These are phyloP conservation scores for Lathyrus oleraceus DNA, from an alignment of 306 rosid genomes.

Conservation along the genomic window DNA sequence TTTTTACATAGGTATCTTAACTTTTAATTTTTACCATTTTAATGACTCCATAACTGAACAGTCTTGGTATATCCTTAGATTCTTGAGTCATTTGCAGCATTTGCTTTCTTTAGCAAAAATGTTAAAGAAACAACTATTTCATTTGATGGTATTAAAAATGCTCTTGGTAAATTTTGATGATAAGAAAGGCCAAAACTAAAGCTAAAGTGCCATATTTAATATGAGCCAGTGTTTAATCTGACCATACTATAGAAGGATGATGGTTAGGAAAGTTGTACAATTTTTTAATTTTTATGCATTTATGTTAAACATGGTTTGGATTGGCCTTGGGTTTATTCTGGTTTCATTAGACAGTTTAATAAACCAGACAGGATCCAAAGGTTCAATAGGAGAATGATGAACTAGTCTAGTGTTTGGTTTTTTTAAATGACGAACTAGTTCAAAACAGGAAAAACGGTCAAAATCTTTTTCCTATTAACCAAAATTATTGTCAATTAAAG, in stretches of 20 bases:
- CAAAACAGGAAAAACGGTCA: not conserved
- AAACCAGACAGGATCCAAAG: not conserved
- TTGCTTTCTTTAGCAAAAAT: slow-evolving; percentile 14
- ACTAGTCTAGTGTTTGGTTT: not conserved
- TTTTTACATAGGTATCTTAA: slow-evolving; percentile 65
- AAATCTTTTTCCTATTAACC: not conserved
- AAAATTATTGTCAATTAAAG: not conserved
- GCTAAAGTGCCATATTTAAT: not conserved
- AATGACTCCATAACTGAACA: slow-evolving; percentile 6
- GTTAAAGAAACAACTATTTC: slow-evolving; percentile 19
- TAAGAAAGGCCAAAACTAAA: not conserved
- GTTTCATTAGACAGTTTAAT: not conserved
- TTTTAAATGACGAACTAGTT: not conserved
- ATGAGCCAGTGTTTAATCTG: not conserved
- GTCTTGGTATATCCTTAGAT: slow-evolving; percentile 16
- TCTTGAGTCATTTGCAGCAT: slow-evolving; percentile 19
- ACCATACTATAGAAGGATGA: not conserved
- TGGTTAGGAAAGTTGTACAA: not conserved
- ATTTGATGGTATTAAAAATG: not conserved
- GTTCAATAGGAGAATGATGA: not conserved
- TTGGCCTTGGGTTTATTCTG: slow-evolving; percentile 4
- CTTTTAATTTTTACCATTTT: slow-evolving; percentile 25
- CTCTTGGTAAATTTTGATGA: not conserved
- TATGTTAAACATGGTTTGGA: not conserved
- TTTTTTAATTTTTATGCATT: not conserved